Conservation (phyloP, 352 stramenopile species). For the Pythium utonaiense region DNA sequence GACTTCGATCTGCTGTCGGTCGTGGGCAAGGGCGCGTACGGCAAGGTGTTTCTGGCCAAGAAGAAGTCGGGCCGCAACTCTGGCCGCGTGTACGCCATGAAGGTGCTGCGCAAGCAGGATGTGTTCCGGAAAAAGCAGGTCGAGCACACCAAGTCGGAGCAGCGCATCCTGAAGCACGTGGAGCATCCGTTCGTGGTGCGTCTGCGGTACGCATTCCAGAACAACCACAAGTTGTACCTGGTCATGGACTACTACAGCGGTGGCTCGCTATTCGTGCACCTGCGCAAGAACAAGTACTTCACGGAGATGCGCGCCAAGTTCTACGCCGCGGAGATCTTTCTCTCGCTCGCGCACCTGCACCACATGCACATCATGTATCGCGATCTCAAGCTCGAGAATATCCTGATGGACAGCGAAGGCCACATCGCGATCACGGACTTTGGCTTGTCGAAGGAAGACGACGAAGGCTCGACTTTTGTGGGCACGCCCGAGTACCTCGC, state of each 20-base stretch:
- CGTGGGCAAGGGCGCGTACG: conserved; percentile 84
- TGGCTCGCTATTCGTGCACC: conserved; percentile 81
- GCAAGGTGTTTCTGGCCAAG: conserved; percentile 84
- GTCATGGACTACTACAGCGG: conserved; percentile 90
- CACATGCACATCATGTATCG: conserved; percentile 88
- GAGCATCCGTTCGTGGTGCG: conserved; percentile 89
- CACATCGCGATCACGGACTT: conserved; percentile 88
- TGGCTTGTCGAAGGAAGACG: conserved; percentile 83
- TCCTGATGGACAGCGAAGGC: conserved; percentile 83
- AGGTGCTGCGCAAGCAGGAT: conserved; percentile 82
- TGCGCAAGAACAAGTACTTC: conserved; percentile 77
- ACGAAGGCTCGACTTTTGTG: conserved; percentile 79
- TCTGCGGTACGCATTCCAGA: conserved; percentile 87
- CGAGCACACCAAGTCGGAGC: conserved; percentile 86
- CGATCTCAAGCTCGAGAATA: conserved; percentile 89
- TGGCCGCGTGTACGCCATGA: conserved; percentile 86
- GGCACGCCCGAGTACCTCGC: conserved; percentile 84
- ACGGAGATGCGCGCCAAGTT: conserved; percentile 67
- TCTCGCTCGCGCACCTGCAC: conserved; percentile 83
- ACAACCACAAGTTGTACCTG: conserved; percentile 84
- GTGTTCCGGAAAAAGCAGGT: conserved; percentile 87
- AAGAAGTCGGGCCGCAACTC: conserved; percentile 71
- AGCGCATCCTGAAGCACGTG: conserved; percentile 84
- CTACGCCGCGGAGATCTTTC: conserved; percentile 81
- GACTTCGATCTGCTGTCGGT: conserved; percentile 86